Evolutionary conservation across 2,329 filamentous ascomycete species (phyloP), one percentile per base, ranked within the genome.

Genomic region (Colletotrichum neosansevieriae): DNA sequence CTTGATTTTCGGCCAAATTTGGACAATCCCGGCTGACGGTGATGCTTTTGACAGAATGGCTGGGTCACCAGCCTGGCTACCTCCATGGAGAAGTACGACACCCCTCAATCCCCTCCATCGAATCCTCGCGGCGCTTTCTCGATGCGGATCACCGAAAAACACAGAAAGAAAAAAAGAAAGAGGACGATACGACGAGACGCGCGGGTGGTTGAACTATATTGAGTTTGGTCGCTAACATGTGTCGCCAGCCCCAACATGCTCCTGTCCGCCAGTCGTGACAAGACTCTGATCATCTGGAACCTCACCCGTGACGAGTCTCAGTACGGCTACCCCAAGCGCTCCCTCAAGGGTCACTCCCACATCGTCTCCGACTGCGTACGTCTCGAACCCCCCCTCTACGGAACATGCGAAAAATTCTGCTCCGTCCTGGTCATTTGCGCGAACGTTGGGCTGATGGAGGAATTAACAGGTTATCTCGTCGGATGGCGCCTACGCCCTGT

Each of bases 281-380:
- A 98, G 92, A 93, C 93, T 77, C 89, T 99, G 83, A 99, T 99
- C 88, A 97, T 99, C 91, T 99, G 96, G 96, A 97, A 98, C 90
- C 90, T 99, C 80, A 98, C 96, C 85, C 95, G 96, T 86, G 94
- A 98, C 85, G 96, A 98, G 88, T 91, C 91, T 83, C 92, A 93
- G 82, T 99, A 98, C 89, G 96, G 96, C 79, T 97, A 97, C 90
- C 96, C 96, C 81, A 98, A 99, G 91, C 92, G 96, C 86, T 97
- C 94, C 82, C 94, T 99, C 77, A 92, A 97, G 87, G 96, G 96
- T 81, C 96, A 99, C 90, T 98, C 94, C 74, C 96, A 99, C 92
- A 99, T 99, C 84, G 94, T 99, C 82, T 98, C 96, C 84, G 96
- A 99, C 92, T 98, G 96, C 87, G 96, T 97, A 96, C 79, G 93